Conservation (phyloP, 2,329 filamentous ascomycete species). For the Incumbomyces lentus region DNA sequence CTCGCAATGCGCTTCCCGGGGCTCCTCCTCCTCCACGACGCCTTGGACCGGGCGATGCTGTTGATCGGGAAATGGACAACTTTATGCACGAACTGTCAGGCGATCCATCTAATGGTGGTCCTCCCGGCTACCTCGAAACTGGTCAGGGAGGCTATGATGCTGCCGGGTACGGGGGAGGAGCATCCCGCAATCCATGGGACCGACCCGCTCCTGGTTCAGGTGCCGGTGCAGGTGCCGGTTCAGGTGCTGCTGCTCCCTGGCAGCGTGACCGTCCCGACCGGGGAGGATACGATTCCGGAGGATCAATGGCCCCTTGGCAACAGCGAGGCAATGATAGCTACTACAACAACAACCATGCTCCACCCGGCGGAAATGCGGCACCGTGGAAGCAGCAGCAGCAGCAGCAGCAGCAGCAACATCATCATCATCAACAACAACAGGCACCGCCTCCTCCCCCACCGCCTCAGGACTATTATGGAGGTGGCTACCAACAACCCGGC, state of each 20-base stretch:
- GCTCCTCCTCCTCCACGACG: conserved; percentile 45
- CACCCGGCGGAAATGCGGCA: conserved; percentile 35
- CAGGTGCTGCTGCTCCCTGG: conserved; percentile 62
- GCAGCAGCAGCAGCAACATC: too few relatives aligned
- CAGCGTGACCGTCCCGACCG: conserved; percentile 59
- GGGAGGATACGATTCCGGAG: conserved; percentile 33
- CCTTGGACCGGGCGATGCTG: conserved; percentile 66
- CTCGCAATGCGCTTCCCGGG: conserved; percentile 65
- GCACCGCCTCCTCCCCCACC: conserved; percentile 25
- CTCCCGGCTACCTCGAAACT: conserved; percentile 76
- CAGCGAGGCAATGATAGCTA: conserved; percentile 31
- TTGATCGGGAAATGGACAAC: conserved; percentile 94
- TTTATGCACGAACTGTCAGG: conserved; percentile 96
- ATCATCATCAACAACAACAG: too few relatives aligned
- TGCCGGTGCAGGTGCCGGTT: conserved; percentile 37
- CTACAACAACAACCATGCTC: conserved; percentile 37
- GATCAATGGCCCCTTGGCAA: conserved; percentile 61
- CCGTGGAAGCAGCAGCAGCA: conserved; percentile 52
- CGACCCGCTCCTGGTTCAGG: conserved; percentile 56
- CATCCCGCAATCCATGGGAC: conserved; percentile 67
- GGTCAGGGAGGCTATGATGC: conserved; percentile 57
- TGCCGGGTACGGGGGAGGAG: conserved; percentile 30
- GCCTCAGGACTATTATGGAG: conserved; percentile 48
- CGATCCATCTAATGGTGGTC: conserved; percentile 47
- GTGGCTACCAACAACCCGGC: conserved; percentile 33